These are phyloP conservation scores for Orbilia blumenaviensis DNA, from an alignment of 2,329 filamentous ascomycete species.

Conservation along the genomic window DNA sequence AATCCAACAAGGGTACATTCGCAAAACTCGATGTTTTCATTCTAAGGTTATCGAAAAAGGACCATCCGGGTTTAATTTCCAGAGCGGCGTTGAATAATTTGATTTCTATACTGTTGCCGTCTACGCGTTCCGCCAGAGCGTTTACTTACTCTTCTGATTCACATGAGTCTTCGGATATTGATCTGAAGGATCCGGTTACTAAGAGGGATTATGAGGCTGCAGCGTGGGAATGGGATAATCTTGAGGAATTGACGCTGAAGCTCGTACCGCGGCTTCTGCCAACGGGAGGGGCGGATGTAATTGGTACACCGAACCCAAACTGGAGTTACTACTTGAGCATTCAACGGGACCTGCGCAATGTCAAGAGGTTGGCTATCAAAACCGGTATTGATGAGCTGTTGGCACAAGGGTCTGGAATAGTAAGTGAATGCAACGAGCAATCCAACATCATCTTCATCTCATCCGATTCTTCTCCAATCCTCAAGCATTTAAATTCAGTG, in stretches of 20 bases:
- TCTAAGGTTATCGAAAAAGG: constrained; percentile 15
- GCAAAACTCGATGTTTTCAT: constrained; percentile 37
- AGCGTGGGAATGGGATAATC: constrained; percentile 44
- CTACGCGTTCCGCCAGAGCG: constrained; percentile 23
- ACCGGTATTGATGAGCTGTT: background rate
- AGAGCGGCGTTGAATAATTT: constrained; percentile 27
- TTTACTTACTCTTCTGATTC: constrained; percentile 21
- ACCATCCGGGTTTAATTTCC: constrained; percentile 3
- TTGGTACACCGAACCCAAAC: background rate
- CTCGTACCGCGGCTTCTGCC: background rate
- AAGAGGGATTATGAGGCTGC: background rate
- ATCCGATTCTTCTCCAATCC: background rate
- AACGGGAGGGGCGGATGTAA: background rate
- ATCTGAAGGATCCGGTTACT: background rate
- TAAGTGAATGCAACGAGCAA: no score
- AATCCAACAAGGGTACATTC: background rate
- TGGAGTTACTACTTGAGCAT: background rate
- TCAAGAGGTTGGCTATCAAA: background rate
- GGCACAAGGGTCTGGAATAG: background rate
- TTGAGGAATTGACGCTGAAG: constrained; percentile 34
- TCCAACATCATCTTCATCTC: no score
- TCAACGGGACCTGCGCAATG: constrained; percentile 12
- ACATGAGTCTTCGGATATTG: constrained; percentile 3
- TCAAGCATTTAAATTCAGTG: background rate
- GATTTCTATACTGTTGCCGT: constrained; percentile 10